Conservation (phyloP, 345 rosid species). For the Hibiscus syriacus region DNA sequence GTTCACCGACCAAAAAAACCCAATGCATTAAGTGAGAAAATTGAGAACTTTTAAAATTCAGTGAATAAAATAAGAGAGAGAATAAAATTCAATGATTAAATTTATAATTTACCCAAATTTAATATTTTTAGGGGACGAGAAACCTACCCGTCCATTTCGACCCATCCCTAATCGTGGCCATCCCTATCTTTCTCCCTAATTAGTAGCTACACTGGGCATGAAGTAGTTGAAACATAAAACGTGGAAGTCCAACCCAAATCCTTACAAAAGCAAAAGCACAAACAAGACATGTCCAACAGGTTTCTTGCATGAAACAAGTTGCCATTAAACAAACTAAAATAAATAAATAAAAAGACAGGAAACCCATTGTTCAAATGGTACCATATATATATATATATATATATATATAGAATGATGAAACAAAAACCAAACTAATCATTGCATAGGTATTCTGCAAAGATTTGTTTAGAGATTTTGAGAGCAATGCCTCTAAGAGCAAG, state of each 20-base stretch:
- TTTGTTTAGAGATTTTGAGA: neutral
- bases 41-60: too few relatives aligned
- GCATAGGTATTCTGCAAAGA: neutral
- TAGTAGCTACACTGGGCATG: neutral
- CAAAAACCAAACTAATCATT: neutral
- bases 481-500: constrained; percentile 57
- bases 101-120: too few relatives aligned
- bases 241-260: neutral
- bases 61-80: too few relatives aligned
- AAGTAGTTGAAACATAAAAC: neutral
- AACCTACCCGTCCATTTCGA: too few relatives aligned
- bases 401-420: neutral
- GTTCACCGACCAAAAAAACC: too few relatives aligned
- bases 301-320: constrained; percentile 1
- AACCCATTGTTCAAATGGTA: too few relatives aligned
- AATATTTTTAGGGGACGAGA: too few relatives aligned
- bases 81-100: too few relatives aligned
- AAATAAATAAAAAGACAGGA: neutral
- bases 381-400: neutral
- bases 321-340: neutral
- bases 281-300: neutral
- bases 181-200: too few relatives aligned
- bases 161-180: too few relatives aligned
- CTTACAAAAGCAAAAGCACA: constrained; percentile 8
- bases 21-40: too few relatives aligned